Evolutionary conservation across 1,284 basidiomycete genomes (phyloP).

Genomic region (Sporisorium iseilematis-ciliati): DNA sequence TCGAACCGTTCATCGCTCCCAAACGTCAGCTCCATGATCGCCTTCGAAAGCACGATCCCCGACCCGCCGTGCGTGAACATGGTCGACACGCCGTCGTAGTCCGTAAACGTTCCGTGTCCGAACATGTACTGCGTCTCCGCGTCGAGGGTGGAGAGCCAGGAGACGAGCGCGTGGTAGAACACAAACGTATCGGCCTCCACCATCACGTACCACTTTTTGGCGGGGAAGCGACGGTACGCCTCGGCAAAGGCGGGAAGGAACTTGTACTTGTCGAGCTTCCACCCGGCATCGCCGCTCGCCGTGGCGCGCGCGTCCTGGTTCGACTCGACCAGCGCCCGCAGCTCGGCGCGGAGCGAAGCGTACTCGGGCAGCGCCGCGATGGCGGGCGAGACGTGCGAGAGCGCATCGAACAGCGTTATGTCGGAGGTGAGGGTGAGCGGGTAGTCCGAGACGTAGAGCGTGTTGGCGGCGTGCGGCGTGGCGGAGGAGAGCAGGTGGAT

Average conservation of each 20-base stretch:
- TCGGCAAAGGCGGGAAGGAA: constrained; percentile 50
- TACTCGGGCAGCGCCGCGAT: constrained; percentile 24
- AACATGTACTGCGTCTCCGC: constrained; percentile 18
- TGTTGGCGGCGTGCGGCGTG: constrained; percentile 24
- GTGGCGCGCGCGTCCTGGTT: constrained; percentile 28
- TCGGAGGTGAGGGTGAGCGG: constrained; percentile 12
- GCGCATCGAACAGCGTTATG: constrained; percentile 37
- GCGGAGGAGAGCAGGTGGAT: constrained; percentile 27
- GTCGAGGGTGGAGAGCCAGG: constrained; percentile 30
- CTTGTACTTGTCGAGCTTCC: constrained; percentile 57
- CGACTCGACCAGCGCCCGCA: constrained; percentile 3
- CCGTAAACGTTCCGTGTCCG: constrained; percentile 39
- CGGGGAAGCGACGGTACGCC: constrained; percentile 30
- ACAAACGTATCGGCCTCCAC: constrained; percentile 60
- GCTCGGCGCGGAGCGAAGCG: constrained; percentile 10
- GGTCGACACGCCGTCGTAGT: constrained; percentile 29
- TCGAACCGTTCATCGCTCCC: constrained; percentile 35
- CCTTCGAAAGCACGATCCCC: constrained; percentile 39
- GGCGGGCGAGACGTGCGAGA: constrained; percentile 31
- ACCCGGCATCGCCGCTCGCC: constrained; percentile 30
- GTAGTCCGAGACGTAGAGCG: constrained; percentile 40
- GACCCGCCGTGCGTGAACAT: constrained; percentile 48
- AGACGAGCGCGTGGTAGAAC: constrained; percentile 39
- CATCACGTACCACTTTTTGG: constrained; percentile 49
- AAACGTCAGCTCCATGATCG: constrained; percentile 29